Percentiles rank a stretch among this genome's conserved stretches.
These are phyloP conservation scores for Lactarius sp. DNA, from an alignment of 768 basidiomycete genomes.

Conservation along the genomic window DNA sequence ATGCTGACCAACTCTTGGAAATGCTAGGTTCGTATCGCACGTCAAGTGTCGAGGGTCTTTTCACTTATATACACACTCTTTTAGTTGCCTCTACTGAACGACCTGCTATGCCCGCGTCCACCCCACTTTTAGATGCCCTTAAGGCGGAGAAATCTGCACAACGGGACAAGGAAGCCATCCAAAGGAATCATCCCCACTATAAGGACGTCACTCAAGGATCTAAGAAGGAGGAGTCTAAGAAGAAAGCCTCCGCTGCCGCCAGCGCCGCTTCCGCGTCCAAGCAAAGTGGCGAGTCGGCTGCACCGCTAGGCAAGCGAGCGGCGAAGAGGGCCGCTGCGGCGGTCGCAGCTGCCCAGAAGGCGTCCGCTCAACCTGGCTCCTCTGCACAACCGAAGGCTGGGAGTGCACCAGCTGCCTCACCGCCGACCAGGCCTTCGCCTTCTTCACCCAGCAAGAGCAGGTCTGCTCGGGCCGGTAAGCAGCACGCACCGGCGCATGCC, in stretches of 20 bases:
- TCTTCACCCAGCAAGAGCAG: constrained; percentile 15
- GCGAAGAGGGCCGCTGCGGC: constrained; percentile 32
- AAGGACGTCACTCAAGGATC: constrained; percentile 43
- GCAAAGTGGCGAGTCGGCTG: constrained; percentile 26
- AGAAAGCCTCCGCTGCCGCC: constrained; percentile 29
- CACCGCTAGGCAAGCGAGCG: constrained; percentile 35
- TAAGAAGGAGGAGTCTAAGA: constrained; percentile 40
- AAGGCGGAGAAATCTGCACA: constrained; percentile 71
- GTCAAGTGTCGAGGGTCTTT: neutral
- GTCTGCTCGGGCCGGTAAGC: constrained; percentile 16
- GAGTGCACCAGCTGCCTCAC: neutral
- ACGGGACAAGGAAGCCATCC: constrained; percentile 67
- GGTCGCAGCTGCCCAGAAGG: constrained; percentile 15
- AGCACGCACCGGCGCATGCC: neutral
- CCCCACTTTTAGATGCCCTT: constrained; percentile 89
- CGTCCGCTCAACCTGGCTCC: constrained; percentile 7
- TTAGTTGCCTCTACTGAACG: constrained; percentile 63
- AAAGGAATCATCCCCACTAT: constrained; percentile 70
- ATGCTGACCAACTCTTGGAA: constrained; percentile 57
- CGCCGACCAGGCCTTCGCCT: neutral
- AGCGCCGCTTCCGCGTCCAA: constrained; percentile 24
- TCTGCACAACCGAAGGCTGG: constrained; percentile 9
- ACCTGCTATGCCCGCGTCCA: constrained; percentile 65
- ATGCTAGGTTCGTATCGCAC: constrained; percentile 44
- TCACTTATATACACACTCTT: neutral